phyloP scores from a whole-genome alignment of 371 early-diverging fungal species.

The Mucor circinelloides region DNA sequence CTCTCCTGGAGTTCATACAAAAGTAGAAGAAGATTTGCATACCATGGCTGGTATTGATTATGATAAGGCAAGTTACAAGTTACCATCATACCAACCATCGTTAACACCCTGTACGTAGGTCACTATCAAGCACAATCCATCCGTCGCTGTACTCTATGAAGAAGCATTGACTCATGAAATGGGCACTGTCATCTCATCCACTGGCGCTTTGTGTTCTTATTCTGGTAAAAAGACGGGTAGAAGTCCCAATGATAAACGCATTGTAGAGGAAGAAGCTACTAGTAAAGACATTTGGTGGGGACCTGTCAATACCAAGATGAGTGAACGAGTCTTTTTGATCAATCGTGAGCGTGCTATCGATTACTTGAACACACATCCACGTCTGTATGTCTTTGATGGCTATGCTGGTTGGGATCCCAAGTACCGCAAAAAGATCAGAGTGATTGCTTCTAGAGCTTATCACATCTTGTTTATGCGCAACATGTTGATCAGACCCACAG shows the following conservation, averaged over 20 bases:
- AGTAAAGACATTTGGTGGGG: conserved; percentile 96
- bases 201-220: conserved; percentile 90
- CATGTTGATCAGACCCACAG: conserved; percentile 96
- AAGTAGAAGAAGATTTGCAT: conserved; percentile 56
- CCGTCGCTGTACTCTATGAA: conserved; percentile 90
- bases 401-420: conserved; percentile 95
- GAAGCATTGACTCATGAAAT: conserved; percentile 88
- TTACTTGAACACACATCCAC: conserved; percentile 92
- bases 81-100: no score
- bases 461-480: conserved; percentile 97
- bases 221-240: conserved; percentile 93
- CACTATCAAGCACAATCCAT: conserved; percentile 67
- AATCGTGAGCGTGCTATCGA: conserved; percentile 96
- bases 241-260: conserved; percentile 93
- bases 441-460: conserved; percentile 95
- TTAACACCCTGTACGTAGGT: conserved; percentile 31
- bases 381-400: conserved; percentile 96
- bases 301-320: conserved; percentile 93
- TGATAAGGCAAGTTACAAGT: conserved; percentile 36
- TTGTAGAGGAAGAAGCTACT: conserved; percentile 88
- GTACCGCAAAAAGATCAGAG: conserved; percentile 94
- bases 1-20: conserved; percentile 40
- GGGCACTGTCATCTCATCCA: conserved; percentile 87
- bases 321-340: conserved; percentile 86
- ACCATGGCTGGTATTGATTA: conserved; percentile 54